Base-by-base conservation (phyloP, 306 rosid species). In the Chamaecrista fasciculata region DNA sequence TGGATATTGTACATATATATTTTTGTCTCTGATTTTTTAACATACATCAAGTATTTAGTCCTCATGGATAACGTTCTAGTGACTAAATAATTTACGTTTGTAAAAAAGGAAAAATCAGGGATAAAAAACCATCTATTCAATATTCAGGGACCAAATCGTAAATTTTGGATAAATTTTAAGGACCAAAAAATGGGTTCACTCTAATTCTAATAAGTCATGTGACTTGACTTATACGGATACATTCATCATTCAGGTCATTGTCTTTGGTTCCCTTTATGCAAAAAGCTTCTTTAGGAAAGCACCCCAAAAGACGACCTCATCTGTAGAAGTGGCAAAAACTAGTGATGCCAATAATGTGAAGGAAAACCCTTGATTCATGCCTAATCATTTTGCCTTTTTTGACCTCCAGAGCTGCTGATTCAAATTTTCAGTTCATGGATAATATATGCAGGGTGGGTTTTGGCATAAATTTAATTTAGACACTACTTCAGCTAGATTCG, bases 251-350 rank as follows among this genome's bases (percentile, higher is more conserved):
- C 85, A 92, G 96, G 91, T 86, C 44, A 66, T 89, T 72, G 96
- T 92, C 76, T 89, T 92, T 20, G 84, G 88, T 48, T 72, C 98
- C 74, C 76, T 92, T 9, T 89, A 92, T 60, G 84, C 80, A 33
- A 89, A 85, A 84, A 78, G 79, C 81, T 86, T 92, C 85, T 11
- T 58, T 74, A 83, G 82, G 72, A 89, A 79, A 66, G 65, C 77
- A 31, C 83, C 95, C 51, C 75, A 67, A 62, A 83, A 81, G 63
- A 72, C 49, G 1, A 43, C 81, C 51, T 4, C 84, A 16, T 42
- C 72, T 14, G 57, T 76, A 37, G 83, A 71, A 49, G 69, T 69
- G 64, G 67, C 12, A 26, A 80, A 78, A 59, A 78, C 67, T 64
- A 84, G 76, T 47, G 76, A 67, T 51, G 78, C 91, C 1, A 81